Evolutionary conservation across 2,329 filamentous ascomycete genomes (phyloP).

Genomic region (Chaetomiaceae sp.): DNA sequence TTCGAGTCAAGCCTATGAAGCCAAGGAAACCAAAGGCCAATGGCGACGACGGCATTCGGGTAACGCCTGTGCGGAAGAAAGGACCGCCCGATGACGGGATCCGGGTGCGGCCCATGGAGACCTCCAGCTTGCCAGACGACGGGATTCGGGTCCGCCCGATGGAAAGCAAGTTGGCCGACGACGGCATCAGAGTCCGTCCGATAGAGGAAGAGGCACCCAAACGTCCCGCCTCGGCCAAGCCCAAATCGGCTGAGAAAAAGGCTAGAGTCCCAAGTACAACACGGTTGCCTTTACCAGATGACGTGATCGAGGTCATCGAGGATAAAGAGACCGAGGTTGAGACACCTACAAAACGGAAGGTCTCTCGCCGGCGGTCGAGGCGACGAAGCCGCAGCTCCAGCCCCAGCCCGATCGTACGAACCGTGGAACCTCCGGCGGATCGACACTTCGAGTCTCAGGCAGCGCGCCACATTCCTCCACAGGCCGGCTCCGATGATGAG

Average conservation of each 20-base stretch:
- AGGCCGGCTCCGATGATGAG: constrained; percentile 30
- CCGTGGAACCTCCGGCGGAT: constrained; percentile 31
- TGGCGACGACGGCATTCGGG: constrained; percentile 23
- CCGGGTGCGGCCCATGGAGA: constrained; percentile 15
- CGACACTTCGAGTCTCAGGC: constrained; percentile 26
- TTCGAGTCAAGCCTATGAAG: constrained; percentile 18
- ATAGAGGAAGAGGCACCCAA: constrained; percentile 26
- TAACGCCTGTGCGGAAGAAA: constrained; percentile 26
- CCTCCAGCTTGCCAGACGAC: constrained; percentile 23
- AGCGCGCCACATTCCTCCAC: constrained; percentile 19
- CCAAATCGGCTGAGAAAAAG: constrained; percentile 25
- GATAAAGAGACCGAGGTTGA: constrained; percentile 33
- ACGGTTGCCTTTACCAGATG: constrained; percentile 22
- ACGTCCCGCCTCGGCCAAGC: constrained; percentile 29
- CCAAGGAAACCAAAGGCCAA: constrained; percentile 11
- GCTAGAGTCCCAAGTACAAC: constrained; percentile 24
- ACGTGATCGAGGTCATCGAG: constrained; percentile 32
- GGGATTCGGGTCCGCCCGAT: constrained; percentile 37
- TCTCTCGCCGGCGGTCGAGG: constrained; percentile 16
- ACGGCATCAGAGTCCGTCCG: constrained; percentile 20
- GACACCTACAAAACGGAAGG: constrained; percentile 37
- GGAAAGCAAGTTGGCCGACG: constrained; percentile 19
- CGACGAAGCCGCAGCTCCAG: constrained; percentile 22
- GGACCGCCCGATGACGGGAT: constrained; percentile 27
- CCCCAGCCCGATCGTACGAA: constrained; percentile 28